Evolutionary conservation across 768 basidiomycete species (phyloP).

Genomic region (Cubamyces lactineus): DNA sequence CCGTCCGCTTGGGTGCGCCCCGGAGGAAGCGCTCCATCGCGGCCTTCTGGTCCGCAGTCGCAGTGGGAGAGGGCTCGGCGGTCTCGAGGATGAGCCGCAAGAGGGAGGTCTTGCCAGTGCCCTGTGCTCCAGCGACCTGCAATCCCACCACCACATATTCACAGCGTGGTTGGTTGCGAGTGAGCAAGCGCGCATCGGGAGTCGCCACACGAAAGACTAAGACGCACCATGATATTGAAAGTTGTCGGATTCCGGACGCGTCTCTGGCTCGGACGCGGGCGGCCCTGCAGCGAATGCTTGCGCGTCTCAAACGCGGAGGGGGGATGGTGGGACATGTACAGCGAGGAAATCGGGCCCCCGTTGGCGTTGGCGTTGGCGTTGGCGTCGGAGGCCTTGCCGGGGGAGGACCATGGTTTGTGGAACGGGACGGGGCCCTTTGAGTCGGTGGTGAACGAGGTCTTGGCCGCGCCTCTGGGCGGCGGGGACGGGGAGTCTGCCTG

Average conservation of each 20-base stretch:
- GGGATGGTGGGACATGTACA: conserved; percentile 65
- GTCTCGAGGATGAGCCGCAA: conserved; percentile 82
- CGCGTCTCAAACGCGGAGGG: conserved; percentile 66
- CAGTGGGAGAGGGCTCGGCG: conserved; percentile 76
- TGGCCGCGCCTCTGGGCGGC: conserved; percentile 66
- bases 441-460: conserved; percentile 62
- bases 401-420: conserved; percentile 72
- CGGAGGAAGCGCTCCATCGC: conserved; percentile 68
- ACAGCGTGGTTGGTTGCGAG: too few species aligned
- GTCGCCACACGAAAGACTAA: neutral
- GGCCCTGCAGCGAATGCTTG: conserved; percentile 41
- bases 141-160: too few species aligned
- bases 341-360: conserved; percentile 57
- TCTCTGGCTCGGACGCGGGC: conserved; percentile 61
- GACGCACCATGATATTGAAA: conserved; percentile 82
- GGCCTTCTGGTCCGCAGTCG: conserved; percentile 73
- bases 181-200: too few species aligned
- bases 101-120: conserved; percentile 85
- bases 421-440: conserved; percentile 65
- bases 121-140: conserved; percentile 78
- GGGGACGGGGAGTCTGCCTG: conserved; percentile 40
- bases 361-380: conserved; percentile 24
- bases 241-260: conserved; percentile 70
- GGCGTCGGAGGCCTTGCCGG: conserved; percentile 25
- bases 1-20: conserved; percentile 61